These are phyloP conservation scores for Daucus carota DNA, from an alignment of 129 eudicot genomes.

Conservation along the genomic window DH1_v3.0 NC_030385.2:45753001-45753500, in stretches of 20 bases:
- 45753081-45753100: too few relatives aligned
- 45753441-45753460: not conserved
- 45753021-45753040: too few relatives aligned
- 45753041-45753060: too few relatives aligned
- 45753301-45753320: constrained; percentile 32
- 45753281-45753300: constrained; percentile 67
- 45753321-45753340: constrained; percentile 44
- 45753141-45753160: not conserved
- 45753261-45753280: constrained; percentile 49
- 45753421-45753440: not conserved
- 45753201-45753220: constrained; percentile 32
- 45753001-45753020: too few relatives aligned
- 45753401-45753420: not conserved
- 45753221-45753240: constrained; percentile 40
- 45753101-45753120: not conserved
- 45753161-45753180: not conserved
- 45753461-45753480: not conserved
- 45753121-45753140: not conserved
- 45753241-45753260: constrained; percentile 49
- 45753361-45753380: constrained; percentile 19
- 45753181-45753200: constrained; percentile 1
- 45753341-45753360: constrained; percentile 24
- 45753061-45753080: too few relatives aligned
- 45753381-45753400: not conserved
- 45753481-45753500: constrained; percentile 34